Base-by-base conservation (phyloP, 768 basidiomycete genomes). In the Coprinellus aureogranulatus region DNA sequence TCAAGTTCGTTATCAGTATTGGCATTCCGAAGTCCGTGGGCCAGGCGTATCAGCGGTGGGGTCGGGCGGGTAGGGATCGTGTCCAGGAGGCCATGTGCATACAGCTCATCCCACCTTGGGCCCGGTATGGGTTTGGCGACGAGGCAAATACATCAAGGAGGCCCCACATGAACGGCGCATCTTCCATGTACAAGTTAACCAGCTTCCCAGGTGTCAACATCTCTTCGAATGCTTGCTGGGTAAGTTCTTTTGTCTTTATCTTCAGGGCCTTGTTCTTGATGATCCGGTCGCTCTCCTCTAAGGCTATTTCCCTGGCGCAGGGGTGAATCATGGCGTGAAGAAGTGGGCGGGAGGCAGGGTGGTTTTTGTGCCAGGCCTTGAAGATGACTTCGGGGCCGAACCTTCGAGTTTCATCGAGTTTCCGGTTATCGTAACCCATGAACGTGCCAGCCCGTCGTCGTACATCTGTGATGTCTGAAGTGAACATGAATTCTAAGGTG, bases 1-100 rank as follows among this genome's bases (percentile, higher is more conserved):
- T 72, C 31, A 25, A 66, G 23, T 61, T 59, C 54, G 61, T 65
- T 12, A 59, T 65, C 2, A 56, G 64, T 2, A 67, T 70, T 58
- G 66, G 62, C 16, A 57, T 64, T 16, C 65, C 66, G 8, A 58
- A 42, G 31, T 60, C 64, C 4, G 40, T 67, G 5, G 46, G 61
- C 2, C 49, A 59, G 4, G 55, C 67, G 2, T 40, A 45, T 26
- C 67, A 66, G 57, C 55, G 67, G 0, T 68, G 67, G 67, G 62
- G 62, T 4, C 53, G 57, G 5, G 54, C 3, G 31, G 62, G 60
- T 0, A 57, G 60, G 18, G 54, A 61, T 48, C 53, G 57, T 3
- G 50, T 1, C 2, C 55, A 54, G 4, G 2, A 54, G 18, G 62
- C 52, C 9, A 46, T 57, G 16, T 64, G 62, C 54, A 28, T 61